Evolutionary conservation across 2,329 filamentous ascomycete genomes (phyloP).

Genomic region (Fusarium vanettenii): DNA sequence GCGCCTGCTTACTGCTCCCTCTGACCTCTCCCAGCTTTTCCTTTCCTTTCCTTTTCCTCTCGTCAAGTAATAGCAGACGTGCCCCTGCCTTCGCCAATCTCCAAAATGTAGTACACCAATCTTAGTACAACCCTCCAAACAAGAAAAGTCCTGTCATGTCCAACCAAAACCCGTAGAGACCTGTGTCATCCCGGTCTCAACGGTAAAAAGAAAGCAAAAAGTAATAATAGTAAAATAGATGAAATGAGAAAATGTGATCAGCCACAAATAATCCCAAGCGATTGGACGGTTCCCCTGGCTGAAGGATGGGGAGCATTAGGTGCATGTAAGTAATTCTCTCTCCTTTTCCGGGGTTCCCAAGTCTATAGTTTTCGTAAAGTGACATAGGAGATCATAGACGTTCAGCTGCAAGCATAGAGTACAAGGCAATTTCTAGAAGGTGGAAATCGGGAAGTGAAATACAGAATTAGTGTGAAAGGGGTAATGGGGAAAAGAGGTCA

Average conservation of each 20-base stretch:
- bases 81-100: constrained; percentile 19
- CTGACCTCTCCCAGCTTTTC: neutral
- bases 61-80: constrained; percentile 15
- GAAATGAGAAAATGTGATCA: constrained; percentile 31
- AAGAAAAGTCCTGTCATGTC: constrained; percentile 20
- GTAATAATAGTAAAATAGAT: constrained; percentile 8
- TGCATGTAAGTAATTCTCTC: constrained; percentile 43
- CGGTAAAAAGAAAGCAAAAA: constrained; percentile 31
- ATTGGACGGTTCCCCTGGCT: constrained; percentile 40
- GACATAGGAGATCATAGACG: constrained; percentile 44
- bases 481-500: constrained; percentile 33
- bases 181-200: constrained; percentile 25
- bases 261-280: constrained; percentile 38
- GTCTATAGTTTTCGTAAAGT: constrained; percentile 42
- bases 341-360: constrained; percentile 42
- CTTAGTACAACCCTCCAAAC: constrained; percentile 32
- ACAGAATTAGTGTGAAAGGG: constrained; percentile 30
- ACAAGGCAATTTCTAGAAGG: constrained; percentile 29
- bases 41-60: neutral
- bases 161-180: constrained; percentile 17
- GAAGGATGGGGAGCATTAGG: constrained; percentile 41
- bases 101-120: constrained; percentile 25
- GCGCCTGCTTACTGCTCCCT: constrained; percentile 7
- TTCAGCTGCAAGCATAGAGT: constrained; percentile 25
- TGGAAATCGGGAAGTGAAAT: constrained; percentile 27